Evolutionary conservation across 495 filamentous ascomycete species (phyloP), one percentile per base, ranked within the genome.

Genomic region (Aspergillus coremiiformis): DNA sequence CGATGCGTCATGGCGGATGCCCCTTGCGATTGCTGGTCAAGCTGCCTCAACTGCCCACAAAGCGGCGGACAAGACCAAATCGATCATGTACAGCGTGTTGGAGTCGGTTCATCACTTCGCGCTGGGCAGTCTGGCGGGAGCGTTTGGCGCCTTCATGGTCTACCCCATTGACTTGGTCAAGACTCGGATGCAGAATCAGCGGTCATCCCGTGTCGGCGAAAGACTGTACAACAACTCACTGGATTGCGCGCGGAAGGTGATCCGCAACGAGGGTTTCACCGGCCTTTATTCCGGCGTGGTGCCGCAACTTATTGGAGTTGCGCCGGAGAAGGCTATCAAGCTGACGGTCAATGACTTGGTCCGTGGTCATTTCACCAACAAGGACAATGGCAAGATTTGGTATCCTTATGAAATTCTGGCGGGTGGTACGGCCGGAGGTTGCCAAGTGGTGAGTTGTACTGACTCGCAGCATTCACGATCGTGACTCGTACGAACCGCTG

Each of bases 131-230:
- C 59, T 93, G 55, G 93, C 94, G 10, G 93, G 93, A 66, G 93
- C 93, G 19, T 98, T 97, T 60, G 93, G 93, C 61, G 93, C 93
- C 12, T 96, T 97, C 67, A 94, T 97, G 84, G 93, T 98, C 35
- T 98, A 98, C 67, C 93, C 93, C 22, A 97, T 98, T 66, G 93
- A 98, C 71, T 74, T 98, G 41, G 93, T 98, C 55, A 98, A 98
- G 80, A 98, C 93, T 8, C 83, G 93, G 29, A 90, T 98, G 90
- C 93, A 98, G 67, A 98, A 97, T 71, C 93, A 98, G 72, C 81
- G 93, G 47, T 82, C 80, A 27, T 78, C 76, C 15, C 78, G 85
- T 21, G 88, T 90, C 4, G 93, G 93, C 54, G 83, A 96, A 67
- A 70, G 86, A 52, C 73, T 97, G 55, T 98, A 98, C 70, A 95